Evolutionary conservation across 768 basidiomycete species (phyloP).

Genomic region (Aureoboletus auriporus): DNA sequence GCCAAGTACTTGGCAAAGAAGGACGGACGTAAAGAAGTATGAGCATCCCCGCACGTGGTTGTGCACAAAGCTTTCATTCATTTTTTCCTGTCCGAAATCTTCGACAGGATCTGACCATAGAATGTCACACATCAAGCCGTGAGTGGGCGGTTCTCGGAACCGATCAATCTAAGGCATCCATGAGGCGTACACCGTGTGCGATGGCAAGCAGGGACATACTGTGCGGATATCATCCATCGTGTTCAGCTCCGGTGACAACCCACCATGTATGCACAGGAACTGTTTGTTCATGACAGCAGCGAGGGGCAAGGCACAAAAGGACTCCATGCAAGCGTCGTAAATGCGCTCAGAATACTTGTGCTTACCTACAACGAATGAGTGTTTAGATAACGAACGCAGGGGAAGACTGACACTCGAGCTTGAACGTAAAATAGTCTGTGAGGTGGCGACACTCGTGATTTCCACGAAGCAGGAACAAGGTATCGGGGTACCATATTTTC

Average conservation of each 20-base stretch:
- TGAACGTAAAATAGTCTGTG: conserved; percentile 99
- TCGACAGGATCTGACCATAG: conserved; percentile 98
- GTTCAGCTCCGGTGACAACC: conserved; percentile 90
- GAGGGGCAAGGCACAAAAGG: conserved; percentile 91
- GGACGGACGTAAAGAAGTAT: conserved; percentile 82
- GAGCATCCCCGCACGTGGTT: conserved; percentile 97
- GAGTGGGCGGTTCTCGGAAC: conserved; percentile 96
- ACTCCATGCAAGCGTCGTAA: conserved; percentile 98
- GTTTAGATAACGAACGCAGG: conserved; percentile 1
- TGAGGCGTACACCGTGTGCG: neutral
- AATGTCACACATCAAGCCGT: conserved; percentile 98
- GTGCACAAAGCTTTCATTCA: conserved; percentile 84
- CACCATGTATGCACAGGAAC: conserved; percentile 97
- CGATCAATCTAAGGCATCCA: conserved; percentile 72
- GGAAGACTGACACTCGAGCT: conserved; percentile 80
- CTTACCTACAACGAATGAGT: conserved; percentile 58
- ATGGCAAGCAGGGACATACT: conserved; percentile 41
- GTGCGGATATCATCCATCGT: conserved; percentile 92
- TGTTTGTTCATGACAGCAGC: conserved; percentile 99
- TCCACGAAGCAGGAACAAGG: conserved; percentile 92
- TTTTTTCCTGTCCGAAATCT: conserved; percentile 95
- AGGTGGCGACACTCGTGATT: conserved; percentile 99
- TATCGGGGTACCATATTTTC: conserved; percentile 99
- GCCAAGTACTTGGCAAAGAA: too few species aligned
- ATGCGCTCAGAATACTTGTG: conserved; percentile 98